Evolutionary conservation across 768 basidiomycete genomes (phyloP).

Genomic region (Clitopilus passeckerianus): DNA sequence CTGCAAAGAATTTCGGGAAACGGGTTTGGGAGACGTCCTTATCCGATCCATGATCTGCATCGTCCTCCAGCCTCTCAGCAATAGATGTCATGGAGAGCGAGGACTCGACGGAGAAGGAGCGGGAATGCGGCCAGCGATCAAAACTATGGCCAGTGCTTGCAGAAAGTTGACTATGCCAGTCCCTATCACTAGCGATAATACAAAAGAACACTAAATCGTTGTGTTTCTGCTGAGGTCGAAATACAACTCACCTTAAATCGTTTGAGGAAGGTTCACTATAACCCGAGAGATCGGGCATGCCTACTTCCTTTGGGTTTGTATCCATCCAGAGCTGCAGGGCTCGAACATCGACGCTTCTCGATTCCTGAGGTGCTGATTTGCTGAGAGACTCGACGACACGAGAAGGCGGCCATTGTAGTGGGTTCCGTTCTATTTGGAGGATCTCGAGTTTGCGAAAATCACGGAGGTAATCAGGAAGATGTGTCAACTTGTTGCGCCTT

Average conservation of each 20-base stretch:
- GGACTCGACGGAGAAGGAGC: background rate
- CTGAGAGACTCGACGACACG: background rate
- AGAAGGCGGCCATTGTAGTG: slow-evolving; percentile 85
- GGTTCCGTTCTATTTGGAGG: slow-evolving; percentile 87
- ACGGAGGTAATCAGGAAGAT: slow-evolving; percentile 73
- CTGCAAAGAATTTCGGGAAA: background rate
- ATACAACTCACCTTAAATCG: background rate
- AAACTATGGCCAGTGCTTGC: background rate
- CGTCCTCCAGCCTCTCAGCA: background rate
- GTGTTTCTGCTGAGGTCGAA: too few relatives aligned
- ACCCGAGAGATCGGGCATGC: background rate
- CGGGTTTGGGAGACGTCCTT: background rate
- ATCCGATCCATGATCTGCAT: background rate
- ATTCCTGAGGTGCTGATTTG: slow-evolving; percentile 39
- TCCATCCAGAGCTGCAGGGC: slow-evolving; percentile 76
- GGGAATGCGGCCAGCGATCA: background rate
- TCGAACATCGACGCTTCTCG: slow-evolving; percentile 69
- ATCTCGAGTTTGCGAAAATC: slow-evolving; percentile 71
- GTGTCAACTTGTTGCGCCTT: slow-evolving; percentile 77
- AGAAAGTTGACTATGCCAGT: background rate
- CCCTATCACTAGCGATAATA: background rate
- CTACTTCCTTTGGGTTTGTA: slow-evolving; percentile 9
- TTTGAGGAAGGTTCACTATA: background rate
- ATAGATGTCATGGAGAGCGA: background rate
- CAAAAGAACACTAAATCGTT: too few relatives aligned